Percentiles rank a stretch among this genome's conserved stretches.
Evolutionary conservation across 1,139 yeast species (phyloP).

Genomic region (Candida sanyaensis): DNA sequence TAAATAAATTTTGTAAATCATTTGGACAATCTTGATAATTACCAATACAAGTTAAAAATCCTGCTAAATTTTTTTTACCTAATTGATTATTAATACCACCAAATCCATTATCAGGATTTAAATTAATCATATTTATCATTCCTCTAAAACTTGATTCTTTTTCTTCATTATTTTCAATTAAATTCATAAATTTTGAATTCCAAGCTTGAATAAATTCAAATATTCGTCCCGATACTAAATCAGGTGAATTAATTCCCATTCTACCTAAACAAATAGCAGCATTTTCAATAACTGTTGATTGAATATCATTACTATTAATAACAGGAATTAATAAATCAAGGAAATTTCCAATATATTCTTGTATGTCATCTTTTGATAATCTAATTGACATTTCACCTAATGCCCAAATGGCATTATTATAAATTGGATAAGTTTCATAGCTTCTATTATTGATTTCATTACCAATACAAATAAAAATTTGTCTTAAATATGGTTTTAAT

Average conservation of each 20-base stretch:
- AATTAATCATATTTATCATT: conserved; percentile 63
- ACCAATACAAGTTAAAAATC: conserved; percentile 66
- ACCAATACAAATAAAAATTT: conserved; percentile 63
- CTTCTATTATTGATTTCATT: conserved; percentile 62
- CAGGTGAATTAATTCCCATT: conserved; percentile 64
- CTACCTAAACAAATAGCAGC: conserved; percentile 95
- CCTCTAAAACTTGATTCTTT: conserved; percentile 81
- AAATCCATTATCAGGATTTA: conserved; percentile 65
- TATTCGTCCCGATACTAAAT: conserved; percentile 55
- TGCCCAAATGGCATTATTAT: conserved; percentile 93
- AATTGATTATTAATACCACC: conserved; percentile 48
- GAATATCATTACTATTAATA: conserved; percentile 57
- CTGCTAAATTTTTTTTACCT: conserved; percentile 50
- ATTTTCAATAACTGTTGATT: conserved; percentile 74
- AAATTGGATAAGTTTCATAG: conserved; percentile 58
- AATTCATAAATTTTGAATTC: conserved; percentile 64
- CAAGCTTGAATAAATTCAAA: conserved; percentile 60
- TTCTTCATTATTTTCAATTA: conserved; percentile 80
- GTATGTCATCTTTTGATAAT: conserved; percentile 48
- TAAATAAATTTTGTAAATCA: conserved; percentile 44
- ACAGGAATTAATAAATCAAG: conserved; percentile 66
- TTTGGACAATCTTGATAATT: conserved; percentile 56
- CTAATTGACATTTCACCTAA: conserved; percentile 82
- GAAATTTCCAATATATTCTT: conserved; percentile 62
- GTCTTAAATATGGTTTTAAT: conserved; percentile 58